Evolutionary conservation across 208 protist species (phyloP).

Genomic region (Leishmania braziliensis): DNA sequence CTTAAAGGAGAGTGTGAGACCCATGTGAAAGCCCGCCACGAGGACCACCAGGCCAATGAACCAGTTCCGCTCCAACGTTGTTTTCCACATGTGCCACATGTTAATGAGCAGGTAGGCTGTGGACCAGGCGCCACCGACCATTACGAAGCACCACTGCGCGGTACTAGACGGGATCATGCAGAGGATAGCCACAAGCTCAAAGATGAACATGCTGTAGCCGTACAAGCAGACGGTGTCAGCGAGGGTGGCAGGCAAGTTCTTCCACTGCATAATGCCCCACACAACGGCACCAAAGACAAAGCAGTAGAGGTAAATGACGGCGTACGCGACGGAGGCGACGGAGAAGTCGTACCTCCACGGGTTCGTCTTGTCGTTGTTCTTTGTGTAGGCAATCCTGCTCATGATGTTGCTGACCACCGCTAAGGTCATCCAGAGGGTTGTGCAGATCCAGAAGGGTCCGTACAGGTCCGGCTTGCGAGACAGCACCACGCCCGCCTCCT

Average conservation of each 20-base stretch:
- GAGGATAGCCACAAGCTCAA: constrained; percentile 71
- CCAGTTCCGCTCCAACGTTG: constrained; percentile 60
- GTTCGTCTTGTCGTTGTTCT: constrained; percentile 19
- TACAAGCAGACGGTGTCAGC: constrained; percentile 84
- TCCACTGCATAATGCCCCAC: constrained; percentile 89
- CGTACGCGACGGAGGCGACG: constrained; percentile 65
- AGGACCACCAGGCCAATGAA: constrained; percentile 66
- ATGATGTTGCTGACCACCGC: constrained; percentile 86
- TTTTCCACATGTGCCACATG: constrained; percentile 84
- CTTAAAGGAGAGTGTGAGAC: constrained; percentile 83
- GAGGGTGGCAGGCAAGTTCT: constrained; percentile 70
- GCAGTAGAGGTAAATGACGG: constrained; percentile 87
- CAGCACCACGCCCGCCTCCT: constrained; percentile 52
- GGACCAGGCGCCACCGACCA: constrained; percentile 76
- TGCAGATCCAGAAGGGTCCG: constrained; percentile 92
- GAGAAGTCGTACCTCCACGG: constrained; percentile 84
- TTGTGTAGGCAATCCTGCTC: constrained; percentile 62
- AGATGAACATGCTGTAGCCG: constrained; percentile 92
- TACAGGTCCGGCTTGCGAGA: constrained; percentile 83
- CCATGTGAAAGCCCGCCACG: constrained; percentile 70
- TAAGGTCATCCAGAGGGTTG: constrained; percentile 89
- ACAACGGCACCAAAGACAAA: constrained; percentile 72
- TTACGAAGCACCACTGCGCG: constrained; percentile 77
- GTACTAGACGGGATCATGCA: constrained; percentile 70
- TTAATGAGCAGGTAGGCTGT: constrained; percentile 76